Base-by-base conservation (phyloP, 2,329 filamentous ascomycete species). In the Thelonectria discophora region DNA sequence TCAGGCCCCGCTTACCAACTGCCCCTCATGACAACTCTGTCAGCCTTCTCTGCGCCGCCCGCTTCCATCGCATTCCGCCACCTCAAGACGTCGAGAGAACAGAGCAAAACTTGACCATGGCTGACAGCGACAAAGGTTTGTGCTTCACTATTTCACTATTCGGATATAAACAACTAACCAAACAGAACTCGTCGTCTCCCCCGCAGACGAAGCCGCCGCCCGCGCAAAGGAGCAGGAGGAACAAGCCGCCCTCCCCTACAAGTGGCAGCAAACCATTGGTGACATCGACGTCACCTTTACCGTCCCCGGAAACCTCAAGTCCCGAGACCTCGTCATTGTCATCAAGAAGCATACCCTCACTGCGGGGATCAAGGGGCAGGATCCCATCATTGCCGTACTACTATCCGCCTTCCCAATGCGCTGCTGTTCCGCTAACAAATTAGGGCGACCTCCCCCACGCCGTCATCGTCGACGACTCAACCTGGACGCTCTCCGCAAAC, bases 181-280 rank as follows among this genome's bases (percentile, higher is more conserved):
- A 60, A 52, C 70, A 84, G 86, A 89, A 72, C 80, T 76, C 57
- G 83, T 34, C 27, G 54, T 57, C 15, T 40, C 81, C 20, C 79
- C 84, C 61, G 86, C 84, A 65, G 82, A 87, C 66, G 80, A 83
- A 68, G 87, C 84, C 11, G 86, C 86, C 18, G 83, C 85, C 60
- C 82, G 81, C 67, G 89, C 88, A 64, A 89, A 90, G 76, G 93
- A 99, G 81, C 83, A 86, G 58, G 90, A 89, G 71, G 95, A 99
- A 81, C 95, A 99, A 82, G 90, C 89, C 43, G 87, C 90, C 21
- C 88, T 99, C 43, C 95, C 95, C 1, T 99, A 99, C 88, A 95
- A 96, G 81, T 99, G 95, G 95, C 91, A 86, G 11, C 95, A 99
- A 81, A 94, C 91, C 21, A 97, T 99, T 76, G 85, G 84, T 69